phyloP scores from a whole-genome alignment of 192 early-diverging fungal species.

The Coemansia sp. region DNA sequence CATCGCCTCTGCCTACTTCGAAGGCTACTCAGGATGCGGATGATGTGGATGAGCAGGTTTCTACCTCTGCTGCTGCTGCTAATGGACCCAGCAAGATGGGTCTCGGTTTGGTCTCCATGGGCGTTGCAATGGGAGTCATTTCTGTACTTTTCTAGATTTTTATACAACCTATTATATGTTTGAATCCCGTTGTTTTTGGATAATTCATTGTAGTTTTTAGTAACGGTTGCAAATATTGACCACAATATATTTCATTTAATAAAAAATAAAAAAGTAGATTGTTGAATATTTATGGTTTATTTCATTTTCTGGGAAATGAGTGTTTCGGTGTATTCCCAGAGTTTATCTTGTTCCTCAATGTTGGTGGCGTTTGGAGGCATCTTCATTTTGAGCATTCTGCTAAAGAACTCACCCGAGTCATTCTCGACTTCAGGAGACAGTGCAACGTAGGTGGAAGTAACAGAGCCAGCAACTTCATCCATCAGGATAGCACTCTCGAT shows the following conservation, averaged over 20 bases:
- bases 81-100: too few species aligned
- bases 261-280: background rate
- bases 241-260: background rate
- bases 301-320: constrained; percentile 5
- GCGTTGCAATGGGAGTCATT: too few species aligned
- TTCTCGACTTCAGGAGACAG: constrained; percentile 8
- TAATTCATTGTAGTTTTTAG: background rate
- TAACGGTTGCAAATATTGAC: too few species aligned
- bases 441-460: constrained; percentile 7
- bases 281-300: background rate
- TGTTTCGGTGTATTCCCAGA: constrained; percentile 22
- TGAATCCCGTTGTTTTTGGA: too few species aligned
- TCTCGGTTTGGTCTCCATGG: too few species aligned
- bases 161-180: too few species aligned
- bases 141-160: too few species aligned
- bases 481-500: background rate
- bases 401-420: constrained; percentile 8
- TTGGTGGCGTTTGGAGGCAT: constrained; percentile 10
- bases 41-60: too few species aligned
- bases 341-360: constrained; percentile 11
- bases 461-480: constrained; percentile 4
- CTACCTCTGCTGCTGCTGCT: too few species aligned
- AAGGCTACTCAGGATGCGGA: too few species aligned
- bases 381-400: constrained; percentile 1
- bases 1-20: too few species aligned